Percentiles rank a stretch among this genome's conserved stretches.
Evolutionary conservation across 1,284 basidiomycete genomes (phyloP).

Genomic region (Melampsora abietis-canadensis): DNA sequence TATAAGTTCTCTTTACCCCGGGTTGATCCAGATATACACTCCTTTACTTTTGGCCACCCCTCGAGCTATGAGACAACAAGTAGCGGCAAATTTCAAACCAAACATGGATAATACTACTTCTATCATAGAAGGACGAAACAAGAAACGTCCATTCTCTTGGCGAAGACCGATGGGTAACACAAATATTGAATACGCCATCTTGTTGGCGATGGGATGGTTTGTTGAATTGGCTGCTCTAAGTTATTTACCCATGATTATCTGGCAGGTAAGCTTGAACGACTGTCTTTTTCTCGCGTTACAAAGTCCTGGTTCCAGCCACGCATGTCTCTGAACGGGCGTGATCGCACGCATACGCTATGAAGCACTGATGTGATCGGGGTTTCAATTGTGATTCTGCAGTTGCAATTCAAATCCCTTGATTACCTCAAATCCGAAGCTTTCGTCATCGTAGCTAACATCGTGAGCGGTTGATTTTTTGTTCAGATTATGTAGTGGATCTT

Average conservation of each 20-base stretch:
- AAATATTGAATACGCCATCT: conserved; percentile 2
- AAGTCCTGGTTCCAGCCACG: no score
- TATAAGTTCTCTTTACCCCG: no score
- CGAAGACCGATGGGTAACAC: neutral
- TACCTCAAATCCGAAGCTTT: conserved; percentile 5
- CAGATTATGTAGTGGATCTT: neutral
- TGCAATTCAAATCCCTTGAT: neutral
- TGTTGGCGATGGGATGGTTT: conserved; percentile 2
- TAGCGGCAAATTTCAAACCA: neutral
- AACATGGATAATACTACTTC: neutral
- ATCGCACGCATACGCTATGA: no score
- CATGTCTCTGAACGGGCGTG: no score
- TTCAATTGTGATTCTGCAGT: neutral
- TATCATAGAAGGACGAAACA: conserved; percentile 1
- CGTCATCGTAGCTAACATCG: conserved; percentile 5
- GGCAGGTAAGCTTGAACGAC: neutral
- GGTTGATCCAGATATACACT: neutral
- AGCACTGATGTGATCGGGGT: no score
- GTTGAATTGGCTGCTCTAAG: conserved; percentile 5
- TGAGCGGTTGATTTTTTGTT: neutral
- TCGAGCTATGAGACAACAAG: conserved; percentile 7
- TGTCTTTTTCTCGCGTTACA: no score
- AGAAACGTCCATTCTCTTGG: neutral
- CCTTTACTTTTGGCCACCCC: conserved; percentile 11
- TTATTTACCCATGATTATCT: conserved; percentile 1